Evolutionary conservation across 1,284 basidiomycete species (phyloP), one percentile per base, ranked within the genome.

Genomic region (Thecaphora frezii): DNA sequence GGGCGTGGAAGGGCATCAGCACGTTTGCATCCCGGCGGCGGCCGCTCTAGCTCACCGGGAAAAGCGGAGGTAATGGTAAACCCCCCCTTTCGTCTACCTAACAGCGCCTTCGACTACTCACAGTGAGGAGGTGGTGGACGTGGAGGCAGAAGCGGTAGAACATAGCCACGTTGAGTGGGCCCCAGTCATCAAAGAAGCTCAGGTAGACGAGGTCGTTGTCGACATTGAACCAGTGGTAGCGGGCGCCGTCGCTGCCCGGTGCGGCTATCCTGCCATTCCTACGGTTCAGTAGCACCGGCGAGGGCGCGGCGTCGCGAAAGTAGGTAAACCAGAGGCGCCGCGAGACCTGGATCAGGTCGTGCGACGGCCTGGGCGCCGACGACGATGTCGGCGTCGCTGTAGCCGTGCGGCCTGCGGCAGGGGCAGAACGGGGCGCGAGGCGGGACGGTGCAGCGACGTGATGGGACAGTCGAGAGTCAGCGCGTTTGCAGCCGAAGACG

Each of bases 121-220:
- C 33, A 36, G 66, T 64, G 21, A 74, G 55, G 58, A 74, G 62
- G 40, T 73, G 69, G 49, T 71, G 66, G 46, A 97, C 88, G 66
- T 90, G 85, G 44, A 96, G 88, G 82, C 93, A 97, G 40, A 94
- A 91, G 73, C 91, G 89, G 46, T 76, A 78, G 33, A 78, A 75
- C 76, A 77, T 74, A 44, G 67, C 75, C 19, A 75, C 64, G 48
- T 79, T 78, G 46, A 81, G 62, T 18, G 96, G 94, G 12, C 94
- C 94, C 87, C 77, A 78, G 52, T 78, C 77, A 44, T 74, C 70
- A 43, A 68, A 76, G 84, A 98, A 98, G 33, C 89, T 89, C 54
- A 93, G 86, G 82, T 98, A 98, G 63, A 88, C 84, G 48, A 97
- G 85, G 65, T 92, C 88, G 81, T 93, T 88, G 81, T 97, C 91